phyloP scores from a whole-genome alignment of 805 yeast genomes.

The Barnettozyma sp. region DNA sequence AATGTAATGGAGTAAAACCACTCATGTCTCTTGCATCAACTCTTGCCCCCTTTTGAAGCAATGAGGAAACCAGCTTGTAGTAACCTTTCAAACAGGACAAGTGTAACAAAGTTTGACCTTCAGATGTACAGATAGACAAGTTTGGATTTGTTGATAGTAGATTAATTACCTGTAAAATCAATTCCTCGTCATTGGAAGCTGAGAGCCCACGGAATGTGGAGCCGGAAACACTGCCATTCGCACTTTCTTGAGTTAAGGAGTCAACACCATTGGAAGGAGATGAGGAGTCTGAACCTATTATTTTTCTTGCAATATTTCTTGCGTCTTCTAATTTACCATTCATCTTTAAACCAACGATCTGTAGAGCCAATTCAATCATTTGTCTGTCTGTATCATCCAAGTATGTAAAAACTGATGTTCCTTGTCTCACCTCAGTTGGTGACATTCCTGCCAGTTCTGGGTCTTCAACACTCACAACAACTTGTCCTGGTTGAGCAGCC shows the following conservation, averaged over 20 bases:
- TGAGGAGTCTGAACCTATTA: constrained; percentile 61
- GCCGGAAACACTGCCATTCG: constrained; percentile 5
- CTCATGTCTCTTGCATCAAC: constrained; percentile 68
- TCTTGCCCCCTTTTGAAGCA: constrained; percentile 61
- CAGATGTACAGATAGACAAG: constrained; percentile 71
- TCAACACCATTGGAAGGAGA: constrained; percentile 16
- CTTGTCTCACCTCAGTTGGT: constrained; percentile 17
- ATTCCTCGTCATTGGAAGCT: constrained; percentile 29
- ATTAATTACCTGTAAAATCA: constrained; percentile 47
- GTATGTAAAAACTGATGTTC: constrained; percentile 63
- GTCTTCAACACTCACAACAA: constrained; percentile 72
- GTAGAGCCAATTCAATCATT: constrained; percentile 88
- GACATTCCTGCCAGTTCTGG: constrained; percentile 29
- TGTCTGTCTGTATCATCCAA: constrained; percentile 94
- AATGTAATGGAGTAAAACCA: constrained; percentile 84
- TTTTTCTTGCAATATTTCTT: constrained; percentile 82
- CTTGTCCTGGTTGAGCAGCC: constrained; percentile 83
- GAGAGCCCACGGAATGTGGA: constrained; percentile 6
- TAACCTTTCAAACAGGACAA: constrained; percentile 77
- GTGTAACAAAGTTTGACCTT: constrained; percentile 87
- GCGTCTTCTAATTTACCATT: constrained; percentile 95
- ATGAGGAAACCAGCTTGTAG: constrained; percentile 48
- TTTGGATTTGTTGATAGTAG: constrained; percentile 68
- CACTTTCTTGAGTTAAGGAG: constrained; percentile 1
- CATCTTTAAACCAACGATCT: constrained; percentile 95